These are phyloP conservation scores for Populus simonii DNA, from an alignment of 345 rosid species.

Conservation along the genomic window DNA sequence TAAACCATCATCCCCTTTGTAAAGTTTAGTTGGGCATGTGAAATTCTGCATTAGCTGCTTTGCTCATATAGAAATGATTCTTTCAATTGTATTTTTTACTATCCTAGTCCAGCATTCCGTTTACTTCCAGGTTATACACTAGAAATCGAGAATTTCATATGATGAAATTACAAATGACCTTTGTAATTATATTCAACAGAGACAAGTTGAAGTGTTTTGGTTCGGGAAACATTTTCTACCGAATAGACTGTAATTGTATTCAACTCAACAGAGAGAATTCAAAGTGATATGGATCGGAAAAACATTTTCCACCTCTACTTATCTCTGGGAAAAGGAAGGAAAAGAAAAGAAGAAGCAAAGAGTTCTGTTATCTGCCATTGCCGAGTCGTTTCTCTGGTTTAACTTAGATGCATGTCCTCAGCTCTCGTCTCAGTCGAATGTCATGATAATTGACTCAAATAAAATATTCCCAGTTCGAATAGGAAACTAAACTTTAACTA, in stretches of 20 bases:
- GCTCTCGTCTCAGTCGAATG: neutral
- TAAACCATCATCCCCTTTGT: neutral
- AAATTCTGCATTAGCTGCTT: neutral
- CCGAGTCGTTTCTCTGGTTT: neutral
- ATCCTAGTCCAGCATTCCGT: neutral
- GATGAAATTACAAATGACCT: slow-evolving; percentile 28
- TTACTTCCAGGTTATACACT: slow-evolving; percentile 29
- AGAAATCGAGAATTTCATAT: slow-evolving; percentile 24
- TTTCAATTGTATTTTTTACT: neutral
- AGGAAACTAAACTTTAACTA: no score
- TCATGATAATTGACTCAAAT: neutral
- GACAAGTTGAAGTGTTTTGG: no score
- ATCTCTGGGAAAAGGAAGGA: no score
- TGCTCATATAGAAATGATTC: neutral
- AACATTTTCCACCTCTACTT: no score
- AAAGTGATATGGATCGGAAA: no score
- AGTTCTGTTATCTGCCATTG: neutral
- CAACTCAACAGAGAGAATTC: no score
- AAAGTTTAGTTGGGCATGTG: neutral
- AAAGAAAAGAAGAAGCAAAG: no score
- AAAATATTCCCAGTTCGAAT: no score
- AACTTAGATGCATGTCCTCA: neutral
- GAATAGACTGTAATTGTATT: no score
- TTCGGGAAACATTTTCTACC: no score
- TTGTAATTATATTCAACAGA: neutral